Conservation (phyloP, 345 rosid genomes). For the Eutrema japonicum region DNA sequence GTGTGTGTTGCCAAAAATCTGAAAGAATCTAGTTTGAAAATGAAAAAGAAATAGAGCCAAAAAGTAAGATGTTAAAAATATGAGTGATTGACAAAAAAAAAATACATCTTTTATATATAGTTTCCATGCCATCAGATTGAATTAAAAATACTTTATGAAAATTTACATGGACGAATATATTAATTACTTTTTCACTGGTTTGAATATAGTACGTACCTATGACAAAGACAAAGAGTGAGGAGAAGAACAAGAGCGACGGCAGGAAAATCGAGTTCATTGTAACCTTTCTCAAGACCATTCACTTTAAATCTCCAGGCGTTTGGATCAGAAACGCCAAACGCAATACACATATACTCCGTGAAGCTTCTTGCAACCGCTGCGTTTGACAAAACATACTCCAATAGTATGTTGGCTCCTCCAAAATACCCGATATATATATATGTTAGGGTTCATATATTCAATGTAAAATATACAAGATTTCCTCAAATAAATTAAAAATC, state of each 20-base stretch:
- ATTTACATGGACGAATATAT: neutral
- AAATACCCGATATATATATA: slow-evolving; percentile 59
- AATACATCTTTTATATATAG: no score
- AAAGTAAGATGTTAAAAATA: neutral
- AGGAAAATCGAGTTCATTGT: slow-evolving; percentile 76
- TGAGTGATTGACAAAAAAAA: neutral
- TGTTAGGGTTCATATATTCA: no score
- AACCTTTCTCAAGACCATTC: slow-evolving; percentile 60
- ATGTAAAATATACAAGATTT: no score
- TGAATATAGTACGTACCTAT: slow-evolving; percentile 58
- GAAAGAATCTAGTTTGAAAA: neutral
- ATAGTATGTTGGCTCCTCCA: slow-evolving; percentile 83
- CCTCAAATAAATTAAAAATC: no score
- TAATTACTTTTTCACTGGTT: neutral
- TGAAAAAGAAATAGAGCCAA: neutral
- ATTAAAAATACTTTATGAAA: neutral
- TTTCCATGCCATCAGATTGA: neutral
- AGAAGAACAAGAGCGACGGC: slow-evolving; percentile 86
- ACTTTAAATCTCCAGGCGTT: slow-evolving; percentile 78
- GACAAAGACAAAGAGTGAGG: slow-evolving; percentile 84
- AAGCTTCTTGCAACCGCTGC: slow-evolving; percentile 93
- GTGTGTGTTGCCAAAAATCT: neutral
- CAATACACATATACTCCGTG: slow-evolving; percentile 72
- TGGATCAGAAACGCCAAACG: slow-evolving; percentile 61
- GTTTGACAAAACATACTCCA: slow-evolving; percentile 95